Conservation (phyloP, 805 yeast genomes). For the Ogataea nonfermentans region DNA sequence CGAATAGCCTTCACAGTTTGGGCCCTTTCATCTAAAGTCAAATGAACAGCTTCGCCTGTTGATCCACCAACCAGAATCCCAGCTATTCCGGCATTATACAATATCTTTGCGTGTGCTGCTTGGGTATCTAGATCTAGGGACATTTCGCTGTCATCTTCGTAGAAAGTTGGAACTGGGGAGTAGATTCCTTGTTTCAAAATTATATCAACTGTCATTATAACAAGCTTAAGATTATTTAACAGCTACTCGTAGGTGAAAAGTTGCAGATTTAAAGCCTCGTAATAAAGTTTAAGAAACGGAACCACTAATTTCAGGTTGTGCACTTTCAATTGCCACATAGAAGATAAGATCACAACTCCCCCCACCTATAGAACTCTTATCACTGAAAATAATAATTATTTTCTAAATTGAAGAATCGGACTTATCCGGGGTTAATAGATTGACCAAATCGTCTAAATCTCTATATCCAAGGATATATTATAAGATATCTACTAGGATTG, state of each 20-base stretch:
- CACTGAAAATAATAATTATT: background rate
- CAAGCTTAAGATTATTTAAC: background rate
- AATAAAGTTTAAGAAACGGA: background rate
- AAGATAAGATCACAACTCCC: background rate
- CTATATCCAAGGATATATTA: too few relatives aligned
- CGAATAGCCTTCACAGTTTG: slow-evolving; percentile 34
- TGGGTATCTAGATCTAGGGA: slow-evolving; percentile 44
- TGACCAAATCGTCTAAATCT: too few relatives aligned
- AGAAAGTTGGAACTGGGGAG: slow-evolving; percentile 55
- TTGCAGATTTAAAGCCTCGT: too few relatives aligned
- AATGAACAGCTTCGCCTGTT: slow-evolving; percentile 54
- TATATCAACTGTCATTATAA: slow-evolving; percentile 38
- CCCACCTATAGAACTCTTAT: background rate
- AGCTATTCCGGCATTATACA: slow-evolving; percentile 42
- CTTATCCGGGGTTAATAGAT: too few relatives aligned
- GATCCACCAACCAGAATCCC: slow-evolving; percentile 52
- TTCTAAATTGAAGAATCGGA: too few relatives aligned
- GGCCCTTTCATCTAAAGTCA: slow-evolving; percentile 44
- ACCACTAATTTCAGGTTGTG: too few relatives aligned
- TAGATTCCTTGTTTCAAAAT: slow-evolving; percentile 48
- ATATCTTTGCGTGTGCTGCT: slow-evolving; percentile 42
- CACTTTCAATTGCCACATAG: background rate
- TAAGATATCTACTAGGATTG: too few relatives aligned
- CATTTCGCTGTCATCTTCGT: slow-evolving; percentile 36
- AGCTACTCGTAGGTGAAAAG: too few relatives aligned